Base-by-base conservation (phyloP, 1,139 yeast species). In the Komagataea norvegica region DNA sequence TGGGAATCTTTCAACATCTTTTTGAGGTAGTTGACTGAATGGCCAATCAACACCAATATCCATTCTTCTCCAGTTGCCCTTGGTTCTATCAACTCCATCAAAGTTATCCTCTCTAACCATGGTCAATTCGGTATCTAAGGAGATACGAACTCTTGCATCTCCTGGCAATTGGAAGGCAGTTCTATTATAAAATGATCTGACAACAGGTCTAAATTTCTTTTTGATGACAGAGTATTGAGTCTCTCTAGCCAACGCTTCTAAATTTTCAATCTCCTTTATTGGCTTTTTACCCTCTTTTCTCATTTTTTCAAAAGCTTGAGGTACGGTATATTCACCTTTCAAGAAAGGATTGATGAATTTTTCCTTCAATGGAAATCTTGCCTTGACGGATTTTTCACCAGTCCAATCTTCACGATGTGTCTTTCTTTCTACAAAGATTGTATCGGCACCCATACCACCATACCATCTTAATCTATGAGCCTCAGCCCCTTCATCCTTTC, bases 351-450 rank as follows among this genome's bases (percentile, higher is more conserved):
- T 91, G 38, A 89, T 91, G 55, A 87, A 77, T 61, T 84, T 86
- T 60, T 91, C 98, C 62, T 89, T 91, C 53, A 91, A 68, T 10
- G 89, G 79, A 64, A 91, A 91, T 60, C 98, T 77, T 4, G 97
- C 97, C 66, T 91, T 91, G 48, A 91, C 98, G 9, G 96, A 86
- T 65, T 89, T 89, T 63, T 91, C 98, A 54, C 98, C 98, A 3
- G 98, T 91, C 98, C 98, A 91, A 65, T 91, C 98, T 63, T 91
- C 98, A 62, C 98, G 77, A 59, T 91, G 98, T 11, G 98, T 91
- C 63, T 91, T 91, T 62, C 98, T 79, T 65, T 91, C 98, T 25
- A 91, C 95, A 51, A 91, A 91, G 41, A 91, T 87, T 37, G 85
- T 86, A 51, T 89, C 96, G 4, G 91, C 75, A 43, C 77, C 73